Percentiles rank a stretch among this genome's conserved stretches.
These are phyloP conservation scores for Fagus crenata DNA, from an alignment of 306 rosid genomes.

Conservation along the genomic window DNA sequence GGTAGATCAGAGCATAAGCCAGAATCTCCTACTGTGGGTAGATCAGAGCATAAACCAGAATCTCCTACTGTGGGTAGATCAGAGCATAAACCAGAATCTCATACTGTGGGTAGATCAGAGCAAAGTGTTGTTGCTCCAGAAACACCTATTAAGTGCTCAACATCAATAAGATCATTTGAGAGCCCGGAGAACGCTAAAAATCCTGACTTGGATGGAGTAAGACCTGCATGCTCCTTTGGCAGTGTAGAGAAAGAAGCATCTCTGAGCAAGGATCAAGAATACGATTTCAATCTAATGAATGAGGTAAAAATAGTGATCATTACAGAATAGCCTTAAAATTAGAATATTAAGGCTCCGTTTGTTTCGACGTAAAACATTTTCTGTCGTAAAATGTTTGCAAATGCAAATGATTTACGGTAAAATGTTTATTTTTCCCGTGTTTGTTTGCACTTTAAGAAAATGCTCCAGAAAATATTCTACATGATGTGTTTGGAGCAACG, in stretches of 20 bases:
- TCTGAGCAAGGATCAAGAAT: constrained; percentile 34
- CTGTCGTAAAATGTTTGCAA: too few species aligned
- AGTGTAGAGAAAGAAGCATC: constrained; percentile 23
- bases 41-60: constrained; percentile 18
- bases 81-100: constrained; percentile 31
- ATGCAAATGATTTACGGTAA: too few species aligned
- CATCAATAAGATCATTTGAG: constrained; percentile 33
- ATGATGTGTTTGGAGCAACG: too few species aligned
- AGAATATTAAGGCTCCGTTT: too few species aligned
- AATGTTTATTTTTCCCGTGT: too few species aligned
- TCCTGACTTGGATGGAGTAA: constrained; percentile 26
- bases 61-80: too few species aligned
- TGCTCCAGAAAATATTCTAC: too few species aligned
- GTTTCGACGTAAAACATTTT: too few species aligned
- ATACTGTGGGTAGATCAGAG: constrained; percentile 30
- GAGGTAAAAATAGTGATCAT: constrained; percentile 49
- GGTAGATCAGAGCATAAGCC: constrained; percentile 20
- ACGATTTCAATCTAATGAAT: constrained; percentile 32
- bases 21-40: constrained; percentile 29
- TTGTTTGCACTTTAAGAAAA: too few species aligned
- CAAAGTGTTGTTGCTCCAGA: constrained; percentile 51
- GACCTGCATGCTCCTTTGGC: constrained; percentile 36
- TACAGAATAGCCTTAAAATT: constrained; percentile 12
- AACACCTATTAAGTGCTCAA: constrained; percentile 49
- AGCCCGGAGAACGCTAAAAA: constrained; percentile 39